These are phyloP conservation scores for Rubia tinctorum DNA, from an alignment of 305 asterid genomes.

Conservation along the genomic window DNA sequence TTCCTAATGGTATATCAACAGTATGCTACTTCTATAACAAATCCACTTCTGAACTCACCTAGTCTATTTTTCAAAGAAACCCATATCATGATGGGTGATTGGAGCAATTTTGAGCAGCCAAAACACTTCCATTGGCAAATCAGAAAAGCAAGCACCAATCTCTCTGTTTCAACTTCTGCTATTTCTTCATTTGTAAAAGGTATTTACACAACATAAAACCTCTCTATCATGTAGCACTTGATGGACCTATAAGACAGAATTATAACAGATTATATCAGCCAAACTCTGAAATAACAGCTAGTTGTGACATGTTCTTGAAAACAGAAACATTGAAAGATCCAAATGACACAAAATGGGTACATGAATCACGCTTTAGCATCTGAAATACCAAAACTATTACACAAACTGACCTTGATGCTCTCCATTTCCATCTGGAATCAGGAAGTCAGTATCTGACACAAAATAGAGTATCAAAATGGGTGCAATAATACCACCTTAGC, in stretches of 20 bases:
- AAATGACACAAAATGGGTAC: neutral
- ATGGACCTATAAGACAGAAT: slow-evolving; percentile 4
- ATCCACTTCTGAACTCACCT: neutral
- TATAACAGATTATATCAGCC: neutral
- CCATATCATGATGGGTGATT: neutral
- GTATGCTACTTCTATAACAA: neutral
- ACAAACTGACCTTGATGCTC: slow-evolving; percentile 55
- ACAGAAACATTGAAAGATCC: neutral
- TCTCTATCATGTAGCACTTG: slow-evolving; percentile 10
- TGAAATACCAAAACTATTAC: slow-evolving; percentile 6
- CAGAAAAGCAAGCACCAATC: neutral
- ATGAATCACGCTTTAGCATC: slow-evolving; percentile 8
- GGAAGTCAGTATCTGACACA: slow-evolving; percentile 46
- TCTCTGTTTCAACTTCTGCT: slow-evolving; percentile 7
- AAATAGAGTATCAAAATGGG: slow-evolving; percentile 31
- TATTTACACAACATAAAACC: slow-evolving; percentile 14
- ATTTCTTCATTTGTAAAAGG: slow-evolving; percentile 7
- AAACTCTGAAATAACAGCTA: neutral
- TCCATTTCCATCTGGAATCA: slow-evolving; percentile 42
- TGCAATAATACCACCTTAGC: slow-evolving; percentile 1
- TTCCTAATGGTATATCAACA: neutral
- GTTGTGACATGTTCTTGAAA: neutral
- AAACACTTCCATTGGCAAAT: slow-evolving; percentile 12
- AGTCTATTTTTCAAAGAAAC: neutral
- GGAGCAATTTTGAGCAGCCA: slow-evolving; percentile 4